Evolutionary conservation across 2,329 filamentous ascomycete genomes (phyloP), one percentile per base, ranked within the genome.

Genomic region (Fusarium pseudocircinatum): DNA sequence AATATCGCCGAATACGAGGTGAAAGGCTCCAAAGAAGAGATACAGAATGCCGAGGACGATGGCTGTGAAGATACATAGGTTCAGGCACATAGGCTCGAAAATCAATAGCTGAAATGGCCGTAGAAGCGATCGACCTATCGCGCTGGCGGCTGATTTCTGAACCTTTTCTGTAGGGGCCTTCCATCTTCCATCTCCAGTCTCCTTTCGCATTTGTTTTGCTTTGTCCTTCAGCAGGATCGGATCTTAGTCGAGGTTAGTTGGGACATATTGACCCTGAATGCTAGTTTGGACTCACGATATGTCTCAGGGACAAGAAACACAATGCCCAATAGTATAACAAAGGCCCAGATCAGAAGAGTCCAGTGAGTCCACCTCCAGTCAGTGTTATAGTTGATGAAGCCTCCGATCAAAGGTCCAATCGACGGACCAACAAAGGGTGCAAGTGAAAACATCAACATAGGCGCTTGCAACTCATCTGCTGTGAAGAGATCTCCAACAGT

Each of bases 11-110:
- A 97, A 97, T 22, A 97, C 91, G 49, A 97, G 84, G 10, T 92
- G 89, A 77, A 97, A 97, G 1, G 95, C 94, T 26, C 94, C 94
- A 80, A 97, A 97, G 85, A 97, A 97, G 43, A 97, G 89, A 79
- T 97, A 97, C 6, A 97, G 84, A 49, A 97, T 92, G 10, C 95
- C 95, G 13, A 97, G 86, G n/a, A 97, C 85, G 60, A 98, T 89
- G 43, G 94, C 94, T 2, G 93, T 94, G 76, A 95, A 93, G 28
- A 96, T 83, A 81, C 94, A 96, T 32, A 98, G 89, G 74, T 91
- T 90, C 64, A 96, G 85, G 67, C 92, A 93, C 94, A 97, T 98
- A 73, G 93, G 94, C 84, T 97, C 94, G 60, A 93, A 88, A 56
- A 92, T 81, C 61, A 98, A 87, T 11, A 98, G 88, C 82, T 96